Base-by-base conservation (phyloP, 345 rosid genomes). In the Isatis tinctoria region DNA sequence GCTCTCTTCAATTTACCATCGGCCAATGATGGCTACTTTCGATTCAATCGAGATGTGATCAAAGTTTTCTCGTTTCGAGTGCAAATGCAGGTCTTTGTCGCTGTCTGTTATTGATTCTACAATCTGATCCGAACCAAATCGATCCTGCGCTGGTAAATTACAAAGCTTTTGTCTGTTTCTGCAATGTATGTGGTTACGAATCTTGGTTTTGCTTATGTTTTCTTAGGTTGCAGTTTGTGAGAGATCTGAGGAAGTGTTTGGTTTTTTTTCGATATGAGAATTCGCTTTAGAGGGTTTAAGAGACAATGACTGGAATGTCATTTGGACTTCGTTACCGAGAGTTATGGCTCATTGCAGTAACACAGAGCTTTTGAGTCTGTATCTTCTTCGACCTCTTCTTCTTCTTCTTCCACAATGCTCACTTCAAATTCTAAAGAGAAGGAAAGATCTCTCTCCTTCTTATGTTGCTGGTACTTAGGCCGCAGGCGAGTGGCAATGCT, bases 261-360 rank as follows among this genome's bases (percentile, higher is more conserved):
- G 80, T 41, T 60, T 7, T 5, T 35, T 35, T 67, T 30, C 40
- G 48, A 72, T 51, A 70, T 79, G 86, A 68, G 81, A 84, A 44
- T 74, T 68, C 80, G 78, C 65, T 44, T 51, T 60, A 79, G 73
- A 57, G 83, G 81, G 70, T 80, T 79, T 80, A 82, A 85, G 87
- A 81, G 73, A 82, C 85, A 84, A 89, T 89, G 97, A 88, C 83
- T 82, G 95, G 85, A 80, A 78, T 82, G 90, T 86, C 90, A 80
- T 83, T 84, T 81, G 89, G 87, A 39, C 74, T 73, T 72, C 79
- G 88, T 49, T 67, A 73, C 83, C 40, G 32, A 51, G 57, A 51
- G 57, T 73, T 82, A 88, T 81, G 95, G 93, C 65, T 87, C 85
- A 54, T 64, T 83, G 85, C 83, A 73, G 68, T 54, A 24, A 52